A percentile compares a stretch with the other conserved stretches of the same genome.
These are phyloP conservation scores for Schrenkiella parvula DNA, from an alignment of 345 rosid species.

Conservation along the genomic window DNA sequence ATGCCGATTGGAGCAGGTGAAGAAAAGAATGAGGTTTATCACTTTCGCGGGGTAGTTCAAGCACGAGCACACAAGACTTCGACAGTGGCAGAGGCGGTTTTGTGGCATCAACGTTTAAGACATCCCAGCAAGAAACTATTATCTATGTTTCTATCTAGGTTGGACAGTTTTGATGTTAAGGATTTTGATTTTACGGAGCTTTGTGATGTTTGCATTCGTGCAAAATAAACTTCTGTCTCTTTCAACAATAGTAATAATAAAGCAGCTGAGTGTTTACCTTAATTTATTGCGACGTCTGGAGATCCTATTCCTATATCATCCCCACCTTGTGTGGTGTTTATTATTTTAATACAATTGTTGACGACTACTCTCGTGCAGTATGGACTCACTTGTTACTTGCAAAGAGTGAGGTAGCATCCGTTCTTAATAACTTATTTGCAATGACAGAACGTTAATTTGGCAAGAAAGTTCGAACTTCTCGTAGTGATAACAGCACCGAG, in stretches of 20 bases:
- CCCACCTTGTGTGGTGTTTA: background rate
- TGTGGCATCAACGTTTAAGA: background rate
- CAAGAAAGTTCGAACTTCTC: background rate
- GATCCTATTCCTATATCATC: background rate
- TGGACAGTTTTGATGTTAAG: background rate
- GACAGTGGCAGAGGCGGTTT: background rate
- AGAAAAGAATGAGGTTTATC: background rate
- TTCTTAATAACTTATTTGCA: background rate
- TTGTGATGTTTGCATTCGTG: background rate
- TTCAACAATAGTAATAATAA: background rate
- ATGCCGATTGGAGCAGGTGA: background rate
- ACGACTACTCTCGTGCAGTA: background rate
- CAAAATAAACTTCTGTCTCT: background rate
- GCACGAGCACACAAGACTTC: background rate
- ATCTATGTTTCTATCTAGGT: background rate
- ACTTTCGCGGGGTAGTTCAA: background rate
- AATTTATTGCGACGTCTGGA: background rate
- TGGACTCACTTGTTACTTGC: background rate
- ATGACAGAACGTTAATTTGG: background rate
- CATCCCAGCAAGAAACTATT: background rate
- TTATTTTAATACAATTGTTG: background rate
- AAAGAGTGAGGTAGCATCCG: background rate
- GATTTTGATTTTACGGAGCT: background rate
- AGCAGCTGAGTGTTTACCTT: background rate
- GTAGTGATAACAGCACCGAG: too few species aligned